phyloP scores from a whole-genome alignment of 1,139 yeast species.

The Sporopachydermia cereana region DNA sequence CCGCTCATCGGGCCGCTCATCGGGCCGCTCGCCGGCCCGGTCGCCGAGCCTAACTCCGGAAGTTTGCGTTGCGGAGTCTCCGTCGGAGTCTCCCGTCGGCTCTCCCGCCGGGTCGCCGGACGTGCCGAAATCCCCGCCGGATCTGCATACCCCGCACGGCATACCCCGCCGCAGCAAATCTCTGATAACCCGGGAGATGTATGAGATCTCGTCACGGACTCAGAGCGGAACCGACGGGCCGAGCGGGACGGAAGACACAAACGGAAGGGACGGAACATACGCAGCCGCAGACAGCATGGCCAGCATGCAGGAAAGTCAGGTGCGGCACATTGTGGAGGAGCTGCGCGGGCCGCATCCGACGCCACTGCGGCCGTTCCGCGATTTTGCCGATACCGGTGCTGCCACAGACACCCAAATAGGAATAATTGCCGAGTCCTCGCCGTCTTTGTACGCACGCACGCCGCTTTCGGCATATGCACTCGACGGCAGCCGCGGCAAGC shows the following conservation, averaged over 20 bases:
- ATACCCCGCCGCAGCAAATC: background rate
- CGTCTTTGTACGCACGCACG: slow-evolving; percentile 5
- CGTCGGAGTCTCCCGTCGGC: too few species aligned
- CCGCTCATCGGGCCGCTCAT: too few species aligned
- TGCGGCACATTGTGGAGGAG: background rate
- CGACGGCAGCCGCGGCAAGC: background rate
- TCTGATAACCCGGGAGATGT: background rate
- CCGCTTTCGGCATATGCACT: background rate
- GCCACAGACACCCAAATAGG: background rate
- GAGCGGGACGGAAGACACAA: background rate
- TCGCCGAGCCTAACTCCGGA: too few species aligned
- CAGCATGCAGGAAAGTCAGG: background rate
- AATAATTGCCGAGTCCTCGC: background rate
- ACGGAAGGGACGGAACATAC: too few species aligned
- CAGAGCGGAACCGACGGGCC: background rate
- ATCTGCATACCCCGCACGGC: background rate
- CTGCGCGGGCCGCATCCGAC: background rate
- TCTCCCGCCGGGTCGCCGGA: background rate
- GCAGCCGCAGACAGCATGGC: background rate
- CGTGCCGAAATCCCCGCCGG: background rate
- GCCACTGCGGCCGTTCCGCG: background rate
- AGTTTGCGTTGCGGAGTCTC: too few species aligned
- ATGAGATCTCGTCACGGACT: background rate
- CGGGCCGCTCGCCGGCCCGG: too few species aligned
- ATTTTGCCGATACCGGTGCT: background rate